Evolutionary conservation across 2,329 filamentous ascomycete species (phyloP).

Genomic region (Nothophoma quercina): DNA sequence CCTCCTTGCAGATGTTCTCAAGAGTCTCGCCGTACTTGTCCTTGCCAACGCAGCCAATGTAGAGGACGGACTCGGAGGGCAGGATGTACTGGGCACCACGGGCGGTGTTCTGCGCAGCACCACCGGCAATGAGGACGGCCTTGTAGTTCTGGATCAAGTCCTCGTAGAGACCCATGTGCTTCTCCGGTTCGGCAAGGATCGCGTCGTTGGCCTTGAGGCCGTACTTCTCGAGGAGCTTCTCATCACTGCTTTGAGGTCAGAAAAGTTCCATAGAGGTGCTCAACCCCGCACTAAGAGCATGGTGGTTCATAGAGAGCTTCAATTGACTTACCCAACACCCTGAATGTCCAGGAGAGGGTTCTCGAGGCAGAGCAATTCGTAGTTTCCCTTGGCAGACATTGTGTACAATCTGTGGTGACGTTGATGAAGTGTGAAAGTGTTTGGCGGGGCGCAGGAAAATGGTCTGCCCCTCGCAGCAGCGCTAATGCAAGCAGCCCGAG

Average conservation of each 20-base stretch:
- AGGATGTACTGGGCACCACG: constrained; percentile 96
- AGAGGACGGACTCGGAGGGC: constrained; percentile 86
- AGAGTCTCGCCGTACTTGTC: constrained; percentile 96
- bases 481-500: constrained; percentile 19
- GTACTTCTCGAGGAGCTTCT: constrained; percentile 90
- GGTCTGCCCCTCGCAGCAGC: constrained; percentile 26
- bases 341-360: constrained; percentile 99
- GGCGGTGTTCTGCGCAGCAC: constrained; percentile 96
- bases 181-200: constrained; percentile 85
- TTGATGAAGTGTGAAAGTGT: constrained; percentile 24
- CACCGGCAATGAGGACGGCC: constrained; percentile 93
- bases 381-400: constrained; percentile 82
- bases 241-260: constrained; percentile 65
- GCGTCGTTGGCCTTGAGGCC: constrained; percentile 94
- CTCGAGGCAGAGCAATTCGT: constrained; percentile 90
- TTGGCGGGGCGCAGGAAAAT: constrained; percentile 29
- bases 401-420: constrained; percentile 36
- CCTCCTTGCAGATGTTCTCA: constrained; percentile 82
- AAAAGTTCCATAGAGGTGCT: constrained; percentile 22
- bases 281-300: constrained; percentile 4
- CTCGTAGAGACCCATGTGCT: constrained; percentile 90
- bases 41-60: constrained; percentile 90
- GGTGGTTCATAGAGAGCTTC: neutral
- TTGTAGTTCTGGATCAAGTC: constrained; percentile 92
- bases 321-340: constrained; percentile 67